Evolutionary conservation across 345 rosid genomes (phyloP).

Genomic region (Arabis alpina): DNA sequence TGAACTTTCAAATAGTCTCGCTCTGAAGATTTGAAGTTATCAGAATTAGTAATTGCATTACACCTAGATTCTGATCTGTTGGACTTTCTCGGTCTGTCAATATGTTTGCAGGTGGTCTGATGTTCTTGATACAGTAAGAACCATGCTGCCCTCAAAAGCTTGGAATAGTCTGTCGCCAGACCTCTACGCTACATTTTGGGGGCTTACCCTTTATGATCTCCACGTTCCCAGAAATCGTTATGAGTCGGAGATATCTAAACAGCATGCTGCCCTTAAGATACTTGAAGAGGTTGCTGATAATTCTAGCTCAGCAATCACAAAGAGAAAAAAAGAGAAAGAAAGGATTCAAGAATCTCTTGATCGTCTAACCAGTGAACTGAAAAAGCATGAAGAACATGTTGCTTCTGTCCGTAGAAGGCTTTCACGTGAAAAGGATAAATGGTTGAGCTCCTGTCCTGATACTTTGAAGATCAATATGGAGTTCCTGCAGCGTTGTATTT

Average conservation of each 20-base stretch:
- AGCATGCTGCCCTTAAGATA: conserved; percentile 90
- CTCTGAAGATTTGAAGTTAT: conserved; percentile 21
- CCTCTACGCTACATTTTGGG: conserved; percentile 97
- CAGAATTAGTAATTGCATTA: conserved; percentile 12
- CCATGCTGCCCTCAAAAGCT: conserved; percentile 92
- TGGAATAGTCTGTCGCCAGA: conserved; percentile 99
- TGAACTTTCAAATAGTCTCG: conserved; percentile 25
- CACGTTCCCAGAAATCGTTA: conserved; percentile 95
- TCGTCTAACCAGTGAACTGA: conserved; percentile 81
- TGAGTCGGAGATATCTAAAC: conserved; percentile 94
- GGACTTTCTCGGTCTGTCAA: conserved; percentile 14
- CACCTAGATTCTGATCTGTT: conserved; percentile 8
- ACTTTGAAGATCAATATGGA: conserved; percentile 98
- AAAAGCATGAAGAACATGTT: conserved; percentile 92
- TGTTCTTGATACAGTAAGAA: conserved; percentile 84
- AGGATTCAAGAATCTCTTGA: conserved; percentile 98
- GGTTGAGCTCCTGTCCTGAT: conserved; percentile 99
- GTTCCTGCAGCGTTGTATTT: conserved; percentile 98
- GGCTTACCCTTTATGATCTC: conserved; percentile 95
- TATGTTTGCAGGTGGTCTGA: conserved; percentile 85
- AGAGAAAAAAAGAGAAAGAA: conserved; percentile 99
- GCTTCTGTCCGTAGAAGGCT: conserved; percentile 90
- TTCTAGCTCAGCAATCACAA: conserved; percentile 91
- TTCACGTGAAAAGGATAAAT: conserved; percentile 90
- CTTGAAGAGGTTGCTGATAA: conserved; percentile 94